phyloP scores from a whole-genome alignment of 495 filamentous ascomycete genomes.

The Aspergillus hancockii region DNA sequence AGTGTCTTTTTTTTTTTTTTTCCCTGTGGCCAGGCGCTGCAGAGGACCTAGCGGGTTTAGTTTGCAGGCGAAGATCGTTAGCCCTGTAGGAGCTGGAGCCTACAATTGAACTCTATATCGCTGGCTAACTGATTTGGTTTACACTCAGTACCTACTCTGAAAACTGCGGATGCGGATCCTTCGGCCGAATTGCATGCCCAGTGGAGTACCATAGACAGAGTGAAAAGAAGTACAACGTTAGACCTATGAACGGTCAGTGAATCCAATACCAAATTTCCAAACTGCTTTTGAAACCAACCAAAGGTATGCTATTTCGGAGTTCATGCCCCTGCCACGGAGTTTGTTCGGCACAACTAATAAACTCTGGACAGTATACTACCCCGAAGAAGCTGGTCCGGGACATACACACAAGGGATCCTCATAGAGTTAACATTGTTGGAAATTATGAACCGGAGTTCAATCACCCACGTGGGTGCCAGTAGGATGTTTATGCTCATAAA shows the following conservation, averaged over 20 bases:
- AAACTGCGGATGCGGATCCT: constrained; percentile 3
- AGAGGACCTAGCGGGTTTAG: not conserved
- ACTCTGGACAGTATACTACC: no score
- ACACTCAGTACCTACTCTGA: not conserved
- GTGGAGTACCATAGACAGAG: not conserved
- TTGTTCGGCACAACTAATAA: no score
- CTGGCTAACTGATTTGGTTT: not conserved
- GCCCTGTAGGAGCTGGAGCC: not conserved
- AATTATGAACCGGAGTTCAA: no score
- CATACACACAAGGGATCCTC: no score
- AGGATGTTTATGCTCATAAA: no score
- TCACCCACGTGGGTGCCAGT: no score
- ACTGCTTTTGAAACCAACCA: not conserved
- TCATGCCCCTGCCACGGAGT: no score
- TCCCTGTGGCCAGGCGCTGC: not conserved
- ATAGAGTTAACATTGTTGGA: no score
- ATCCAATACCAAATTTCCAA: not conserved
- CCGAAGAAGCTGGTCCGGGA: no score
- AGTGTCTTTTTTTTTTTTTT: not conserved
- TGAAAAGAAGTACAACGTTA: not conserved
- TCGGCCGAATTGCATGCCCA: constrained; percentile 2
- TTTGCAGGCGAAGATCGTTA: not conserved
- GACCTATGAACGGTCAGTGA: not conserved
- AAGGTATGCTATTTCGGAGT: no score
- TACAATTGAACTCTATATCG: constrained; percentile 3